A percentile compares a stretch with the other conserved stretches of the same genome.
phyloP scores from a whole-genome alignment of 805 yeast genomes.

The Barnettozyma vustinii region DNA sequence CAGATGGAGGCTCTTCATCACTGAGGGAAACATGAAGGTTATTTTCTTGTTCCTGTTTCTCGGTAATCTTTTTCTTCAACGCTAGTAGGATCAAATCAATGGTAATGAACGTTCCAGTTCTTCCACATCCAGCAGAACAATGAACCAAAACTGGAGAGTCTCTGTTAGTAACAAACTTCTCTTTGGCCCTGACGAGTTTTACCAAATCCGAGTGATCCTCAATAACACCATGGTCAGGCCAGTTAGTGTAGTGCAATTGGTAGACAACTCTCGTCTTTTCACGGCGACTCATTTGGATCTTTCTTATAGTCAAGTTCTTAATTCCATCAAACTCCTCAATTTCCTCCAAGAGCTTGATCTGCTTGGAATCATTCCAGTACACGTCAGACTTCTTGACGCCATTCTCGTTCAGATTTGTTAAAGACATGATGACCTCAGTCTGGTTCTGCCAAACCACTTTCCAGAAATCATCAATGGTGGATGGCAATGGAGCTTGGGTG shows the following conservation, averaged over 20 bases:
- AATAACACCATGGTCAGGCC: slow-evolving; percentile 84
- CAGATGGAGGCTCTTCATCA: not conserved
- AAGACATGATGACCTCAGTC: slow-evolving; percentile 66
- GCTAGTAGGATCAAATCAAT: slow-evolving; percentile 37
- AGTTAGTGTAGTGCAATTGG: slow-evolving; percentile 69
- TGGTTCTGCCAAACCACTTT: slow-evolving; percentile 63
- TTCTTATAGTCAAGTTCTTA: slow-evolving; percentile 30
- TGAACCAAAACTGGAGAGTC: slow-evolving; percentile 65
- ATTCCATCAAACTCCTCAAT: slow-evolving; percentile 26
- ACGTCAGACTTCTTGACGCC: slow-evolving; percentile 75
- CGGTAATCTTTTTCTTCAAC: slow-evolving; percentile 9
- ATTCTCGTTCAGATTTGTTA: slow-evolving; percentile 71
- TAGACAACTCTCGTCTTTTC: slow-evolving; percentile 39
- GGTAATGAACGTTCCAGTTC: slow-evolving; percentile 87
- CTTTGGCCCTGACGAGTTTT: slow-evolving; percentile 28
- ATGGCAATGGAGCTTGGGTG: slow-evolving; percentile 80
- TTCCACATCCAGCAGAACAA: slow-evolving; percentile 96
- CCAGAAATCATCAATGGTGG: slow-evolving; percentile 88
- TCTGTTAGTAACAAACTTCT: slow-evolving; percentile 15
- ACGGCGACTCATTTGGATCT: slow-evolving; percentile 19
- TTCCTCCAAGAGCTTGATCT: slow-evolving; percentile 31
- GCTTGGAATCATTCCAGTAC: slow-evolving; percentile 63
- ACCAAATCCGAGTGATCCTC: slow-evolving; percentile 29
- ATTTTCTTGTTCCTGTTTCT: not conserved
- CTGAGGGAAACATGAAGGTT: not conserved